phyloP scores from a whole-genome alignment of 441 rosid genomes.

The Adansonia rubrostipa region DNA sequence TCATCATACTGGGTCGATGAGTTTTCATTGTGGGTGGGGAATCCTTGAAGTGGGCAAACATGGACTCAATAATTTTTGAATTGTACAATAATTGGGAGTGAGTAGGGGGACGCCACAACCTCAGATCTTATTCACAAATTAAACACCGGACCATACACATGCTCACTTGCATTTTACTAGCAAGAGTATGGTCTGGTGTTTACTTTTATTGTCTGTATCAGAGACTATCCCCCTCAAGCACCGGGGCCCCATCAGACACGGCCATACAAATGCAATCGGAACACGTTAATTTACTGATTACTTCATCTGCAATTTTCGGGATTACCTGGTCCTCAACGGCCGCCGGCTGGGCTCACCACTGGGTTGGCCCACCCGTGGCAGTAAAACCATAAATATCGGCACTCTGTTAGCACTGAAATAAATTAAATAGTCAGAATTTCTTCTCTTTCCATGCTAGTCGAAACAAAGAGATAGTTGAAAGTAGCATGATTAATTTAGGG shows the following conservation, averaged over 20 bases:
- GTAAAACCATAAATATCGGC: neutral
- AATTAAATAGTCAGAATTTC: neutral
- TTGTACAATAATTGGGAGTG: slow-evolving; percentile 6
- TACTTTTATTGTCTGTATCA: neutral
- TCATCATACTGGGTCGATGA: too few relatives aligned
- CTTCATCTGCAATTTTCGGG: neutral
- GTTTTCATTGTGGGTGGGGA: too few relatives aligned
- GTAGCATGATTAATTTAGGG: too few relatives aligned
- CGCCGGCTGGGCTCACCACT: neutral
- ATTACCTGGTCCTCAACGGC: neutral
- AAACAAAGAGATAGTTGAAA: neutral
- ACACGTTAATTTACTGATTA: neutral
- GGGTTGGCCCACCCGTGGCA: neutral
- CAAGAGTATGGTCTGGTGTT: too few relatives aligned
- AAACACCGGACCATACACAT: too few relatives aligned
- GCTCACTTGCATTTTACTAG: too few relatives aligned
- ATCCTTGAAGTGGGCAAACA: neutral
- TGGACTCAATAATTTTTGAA: neutral
- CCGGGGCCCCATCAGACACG: too few relatives aligned
- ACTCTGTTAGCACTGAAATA: neutral
- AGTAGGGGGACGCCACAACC: slow-evolving; percentile 5
- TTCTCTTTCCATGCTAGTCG: neutral
- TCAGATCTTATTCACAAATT: neutral
- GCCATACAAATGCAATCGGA: too few relatives aligned
- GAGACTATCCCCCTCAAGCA: neutral